A percentile compares a stretch with the other conserved stretches of the same genome.
These are phyloP conservation scores for Grosmannia serpens DNA, from an alignment of 2,329 filamentous ascomycete species.

Conservation along the genomic window DNA sequence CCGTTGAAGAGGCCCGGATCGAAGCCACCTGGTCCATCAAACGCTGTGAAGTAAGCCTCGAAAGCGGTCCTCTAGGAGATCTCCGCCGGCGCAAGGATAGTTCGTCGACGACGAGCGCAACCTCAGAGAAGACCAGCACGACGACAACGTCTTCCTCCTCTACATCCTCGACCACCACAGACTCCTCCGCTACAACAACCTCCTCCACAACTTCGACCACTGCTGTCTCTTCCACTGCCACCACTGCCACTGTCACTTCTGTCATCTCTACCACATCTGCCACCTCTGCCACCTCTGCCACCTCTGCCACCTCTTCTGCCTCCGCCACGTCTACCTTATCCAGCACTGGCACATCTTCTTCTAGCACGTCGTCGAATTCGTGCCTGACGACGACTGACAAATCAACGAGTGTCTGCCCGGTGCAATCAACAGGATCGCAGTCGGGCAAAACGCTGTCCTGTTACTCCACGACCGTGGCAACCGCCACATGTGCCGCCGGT, in stretches of 20 bases:
- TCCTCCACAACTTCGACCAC: constrained; percentile 6
- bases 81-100: constrained; percentile 13
- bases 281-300: constrained; percentile 20
- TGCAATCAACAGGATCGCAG: constrained; percentile 24
- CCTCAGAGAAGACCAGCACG: neutral
- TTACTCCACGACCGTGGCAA: constrained; percentile 22
- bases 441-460: constrained; percentile 26
- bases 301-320: constrained; percentile 9
- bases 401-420: constrained; percentile 26
- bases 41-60: constrained; percentile 17
- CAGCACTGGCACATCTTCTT: constrained; percentile 11
- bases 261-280: constrained; percentile 21
- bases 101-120: neutral
- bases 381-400: constrained; percentile 23
- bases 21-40: constrained; percentile 22
- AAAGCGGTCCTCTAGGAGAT: constrained; percentile 5
- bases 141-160: neutral
- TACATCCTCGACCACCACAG: neutral
- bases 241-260: constrained; percentile 18
- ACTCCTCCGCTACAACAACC: neutral
- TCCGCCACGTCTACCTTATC: neutral
- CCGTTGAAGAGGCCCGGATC: constrained; percentile 20
- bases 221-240: constrained; percentile 21
- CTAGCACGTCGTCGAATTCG: neutral
- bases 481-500: constrained; percentile 28